These are phyloP conservation scores for Aspergillus brasiliensis DNA, from an alignment of 2,329 filamentous ascomycete species.

Conservation along the genomic window DNA sequence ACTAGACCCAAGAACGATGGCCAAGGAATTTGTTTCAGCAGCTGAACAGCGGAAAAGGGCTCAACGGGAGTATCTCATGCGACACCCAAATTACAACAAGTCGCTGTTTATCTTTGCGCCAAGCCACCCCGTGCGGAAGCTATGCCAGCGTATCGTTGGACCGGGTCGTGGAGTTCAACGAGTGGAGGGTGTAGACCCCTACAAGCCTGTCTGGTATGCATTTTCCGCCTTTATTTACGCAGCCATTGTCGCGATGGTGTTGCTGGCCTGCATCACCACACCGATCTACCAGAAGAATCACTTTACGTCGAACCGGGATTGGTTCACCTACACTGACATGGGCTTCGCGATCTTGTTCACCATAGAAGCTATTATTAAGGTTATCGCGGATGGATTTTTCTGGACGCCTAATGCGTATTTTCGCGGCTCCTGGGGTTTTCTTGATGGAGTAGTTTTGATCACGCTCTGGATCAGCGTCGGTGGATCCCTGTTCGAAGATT, in stretches of 20 bases:
- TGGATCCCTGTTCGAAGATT: conserved; percentile 78
- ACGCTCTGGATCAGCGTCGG: conserved; percentile 95
- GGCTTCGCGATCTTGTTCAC: conserved; percentile 87
- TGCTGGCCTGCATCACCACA: conserved; percentile 90
- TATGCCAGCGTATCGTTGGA: conserved; percentile 88
- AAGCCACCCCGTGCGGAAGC: conserved; percentile 71
- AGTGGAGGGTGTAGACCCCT: conserved; percentile 86
- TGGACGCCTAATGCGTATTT: conserved; percentile 98
- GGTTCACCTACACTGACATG: conserved; percentile 94
- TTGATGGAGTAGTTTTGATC: conserved; percentile 86
- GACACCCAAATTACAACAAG: conserved; percentile 89
- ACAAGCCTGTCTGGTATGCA: conserved; percentile 85
- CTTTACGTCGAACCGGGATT: conserved; percentile 71
- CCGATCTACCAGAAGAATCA: conserved; percentile 92
- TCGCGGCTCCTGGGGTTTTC: conserved; percentile 93
- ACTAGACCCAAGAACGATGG: conserved; percentile 83
- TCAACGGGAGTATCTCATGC: conserved; percentile 85
- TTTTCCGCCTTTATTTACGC: conserved; percentile 94
- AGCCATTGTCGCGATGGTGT: conserved; percentile 95
- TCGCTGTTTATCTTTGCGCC: conserved; percentile 85
- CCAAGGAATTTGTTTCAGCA: conserved; percentile 83
- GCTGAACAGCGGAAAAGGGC: conserved; percentile 80
- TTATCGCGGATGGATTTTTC: conserved; percentile 91
- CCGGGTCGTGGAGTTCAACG: conserved; percentile 84
- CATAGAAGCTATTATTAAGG: conserved; percentile 83